These are phyloP conservation scores for Dacryopinax primogenitus DNA, from an alignment of 768 basidiomycete species.

Conservation along the genomic window DNA sequence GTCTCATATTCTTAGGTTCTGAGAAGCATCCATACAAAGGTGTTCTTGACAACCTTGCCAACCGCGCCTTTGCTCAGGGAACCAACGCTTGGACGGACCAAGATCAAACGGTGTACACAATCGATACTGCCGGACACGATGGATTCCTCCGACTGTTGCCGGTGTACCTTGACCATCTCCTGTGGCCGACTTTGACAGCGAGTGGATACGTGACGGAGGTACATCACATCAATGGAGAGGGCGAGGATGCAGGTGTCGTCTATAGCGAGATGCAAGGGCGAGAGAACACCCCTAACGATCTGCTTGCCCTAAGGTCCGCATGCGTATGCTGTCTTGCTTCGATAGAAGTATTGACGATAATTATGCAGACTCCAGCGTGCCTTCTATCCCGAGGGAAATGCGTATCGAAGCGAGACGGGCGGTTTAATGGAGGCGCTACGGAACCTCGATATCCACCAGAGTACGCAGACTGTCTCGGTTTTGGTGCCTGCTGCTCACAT, in stretches of 20 bases:
- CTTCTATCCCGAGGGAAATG: constrained; percentile 70
- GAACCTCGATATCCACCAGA: constrained; percentile 74
- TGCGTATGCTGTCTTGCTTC: not conserved
- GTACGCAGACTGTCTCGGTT: constrained; percentile 32
- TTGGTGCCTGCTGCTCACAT: not conserved
- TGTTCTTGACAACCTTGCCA: constrained; percentile 86
- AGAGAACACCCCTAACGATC: constrained; percentile 80
- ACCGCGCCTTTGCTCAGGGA: constrained; percentile 81
- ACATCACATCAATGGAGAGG: constrained; percentile 86
- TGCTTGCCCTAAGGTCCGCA: constrained; percentile 72
- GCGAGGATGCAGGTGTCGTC: constrained; percentile 88
- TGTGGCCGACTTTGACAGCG: constrained; percentile 88
- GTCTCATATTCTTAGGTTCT: constrained; percentile 88
- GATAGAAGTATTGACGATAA: not conserved
- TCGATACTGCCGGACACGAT: constrained; percentile 87
- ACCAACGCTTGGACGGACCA: constrained; percentile 97
- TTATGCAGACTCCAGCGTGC: constrained; percentile 54
- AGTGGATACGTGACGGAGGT: constrained; percentile 68
- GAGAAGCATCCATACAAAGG: constrained; percentile 94
- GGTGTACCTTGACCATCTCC: constrained; percentile 89
- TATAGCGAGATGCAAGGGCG: constrained; percentile 96
- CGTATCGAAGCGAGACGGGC: constrained; percentile 91
- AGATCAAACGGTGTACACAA: constrained; percentile 90
- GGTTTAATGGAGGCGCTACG: constrained; percentile 88
- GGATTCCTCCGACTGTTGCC: constrained; percentile 77